Percentiles rank a stretch among this genome's conserved stretches.
Evolutionary conservation across 345 rosid genomes (phyloP).

Genomic region (Xanthoceras sorbifolium): DNA sequence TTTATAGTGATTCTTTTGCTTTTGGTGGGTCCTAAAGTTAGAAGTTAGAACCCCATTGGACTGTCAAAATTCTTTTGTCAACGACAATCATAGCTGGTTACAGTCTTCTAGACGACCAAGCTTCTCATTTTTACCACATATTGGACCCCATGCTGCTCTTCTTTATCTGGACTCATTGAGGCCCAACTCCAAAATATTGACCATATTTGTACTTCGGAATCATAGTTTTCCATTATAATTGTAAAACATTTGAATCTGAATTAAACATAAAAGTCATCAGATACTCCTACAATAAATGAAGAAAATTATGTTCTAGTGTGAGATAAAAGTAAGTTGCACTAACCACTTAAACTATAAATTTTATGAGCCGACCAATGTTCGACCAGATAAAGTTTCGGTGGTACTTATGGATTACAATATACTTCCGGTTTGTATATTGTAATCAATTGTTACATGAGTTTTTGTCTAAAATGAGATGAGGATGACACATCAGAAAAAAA

Average conservation of each 20-base stretch:
- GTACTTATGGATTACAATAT: too few species aligned
- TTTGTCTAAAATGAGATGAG: background rate
- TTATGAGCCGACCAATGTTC: background rate
- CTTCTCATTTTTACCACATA: background rate
- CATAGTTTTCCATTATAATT: too few species aligned
- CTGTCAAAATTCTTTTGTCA: background rate
- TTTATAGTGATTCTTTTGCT: background rate
- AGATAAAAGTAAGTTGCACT: too few species aligned
- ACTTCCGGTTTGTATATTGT: too few species aligned
- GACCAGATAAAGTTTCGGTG: background rate
- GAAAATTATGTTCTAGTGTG: too few species aligned
- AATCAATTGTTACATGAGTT: too few species aligned
- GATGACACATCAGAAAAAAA: conserved; percentile 18
- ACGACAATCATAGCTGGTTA: conserved; percentile 9
- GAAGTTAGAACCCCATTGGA: background rate
- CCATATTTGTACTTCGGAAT: too few species aligned
- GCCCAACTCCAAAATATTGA: background rate
- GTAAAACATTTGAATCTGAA: too few species aligned
- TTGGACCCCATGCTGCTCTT: background rate
- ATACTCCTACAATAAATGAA: too few species aligned
- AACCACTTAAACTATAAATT: too few species aligned
- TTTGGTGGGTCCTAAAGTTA: background rate
- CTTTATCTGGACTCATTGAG: background rate
- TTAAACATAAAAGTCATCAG: too few species aligned
- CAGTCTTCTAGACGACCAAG: background rate